Evolutionary conservation across 176 grass and related monocot genomes (phyloP).

Genomic region (Oryza glumipatula): DNA sequence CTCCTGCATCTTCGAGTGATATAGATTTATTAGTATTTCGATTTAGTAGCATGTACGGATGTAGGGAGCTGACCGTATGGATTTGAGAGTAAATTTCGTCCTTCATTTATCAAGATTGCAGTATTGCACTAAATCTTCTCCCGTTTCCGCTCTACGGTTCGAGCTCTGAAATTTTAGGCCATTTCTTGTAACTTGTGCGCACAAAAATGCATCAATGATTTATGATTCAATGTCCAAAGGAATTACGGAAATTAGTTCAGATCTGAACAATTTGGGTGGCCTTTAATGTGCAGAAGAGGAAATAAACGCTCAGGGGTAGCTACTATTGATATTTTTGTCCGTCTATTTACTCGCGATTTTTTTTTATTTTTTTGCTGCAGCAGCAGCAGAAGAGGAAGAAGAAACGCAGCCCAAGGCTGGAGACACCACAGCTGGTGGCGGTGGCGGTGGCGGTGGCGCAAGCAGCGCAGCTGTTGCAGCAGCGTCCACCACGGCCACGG

Average conservation of each 20-base stretch:
- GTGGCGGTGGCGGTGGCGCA: background rate
- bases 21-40: background rate
- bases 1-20: background rate
- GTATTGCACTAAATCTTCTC: background rate
- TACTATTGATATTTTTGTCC: no score
- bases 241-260: background rate
- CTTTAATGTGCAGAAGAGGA: constrained; percentile 29
- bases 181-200: background rate
- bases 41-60: background rate
- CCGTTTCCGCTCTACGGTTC: background rate
- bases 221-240: background rate
- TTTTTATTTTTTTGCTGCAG: background rate
- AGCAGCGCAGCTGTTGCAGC: background rate
- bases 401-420: background rate
- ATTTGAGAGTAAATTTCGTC: background rate
- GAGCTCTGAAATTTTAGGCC: background rate
- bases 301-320: no score
- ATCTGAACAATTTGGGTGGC: constrained; percentile 30
- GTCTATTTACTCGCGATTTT: no score
- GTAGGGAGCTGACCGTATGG: background rate
- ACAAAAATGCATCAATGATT: background rate
- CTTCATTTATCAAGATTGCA: background rate
- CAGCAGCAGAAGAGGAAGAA: constrained; percentile 40
- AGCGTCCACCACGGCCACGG: background rate
- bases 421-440: background rate